Evolutionary conservation across 495 filamentous ascomycete genomes (phyloP), one percentile per base, ranked within the genome.

Genomic region (Penicillium daleae): DNA sequence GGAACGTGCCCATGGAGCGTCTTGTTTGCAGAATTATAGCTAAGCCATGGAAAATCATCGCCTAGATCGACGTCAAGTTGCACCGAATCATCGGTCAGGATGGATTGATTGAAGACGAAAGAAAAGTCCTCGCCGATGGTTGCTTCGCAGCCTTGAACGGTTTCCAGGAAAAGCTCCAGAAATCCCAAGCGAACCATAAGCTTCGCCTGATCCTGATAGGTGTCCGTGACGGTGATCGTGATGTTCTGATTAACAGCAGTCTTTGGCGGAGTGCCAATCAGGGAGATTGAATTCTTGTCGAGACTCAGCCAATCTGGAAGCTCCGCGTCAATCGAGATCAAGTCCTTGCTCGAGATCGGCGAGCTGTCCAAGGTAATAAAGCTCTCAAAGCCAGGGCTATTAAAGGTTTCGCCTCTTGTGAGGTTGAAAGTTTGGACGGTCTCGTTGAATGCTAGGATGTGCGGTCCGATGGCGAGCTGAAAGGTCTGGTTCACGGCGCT

Each of bases 271-370:
- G 74, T 89, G 1, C 93, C 93, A 46, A 73, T 83, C 12, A 97
- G 72, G 2, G 75, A 74, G 60, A 92, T 79, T 0, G 85, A 86
- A n/a, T 77, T 60, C 13, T 83, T 76, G 63, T 96, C 83, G 44
- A 95, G 81, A 8, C 81, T 79, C 39, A 96, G 69, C 93, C 93
- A 97, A 8, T 78, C 52, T 0, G 92, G 91, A 0, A 84, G 67
- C 32, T 85, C 72, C 1, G 84, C 82, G 6, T 79, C 71, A 13
- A 86, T 77, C 3, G 81, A 72, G 6, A 65, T 69, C 29, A 92
- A 54, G 49, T 85, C 77, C 0, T 78, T 76, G 19, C 68, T 60
- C 2, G 66, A 71, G 26, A 86, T 72, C 2, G 79, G 75, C 33
- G 79, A 72, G 24, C 83, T 86, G 72, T 96, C 90, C 19, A 95